Conservation (phyloP, 2,329 filamentous ascomycete species). For the Colletotrichum sp. region DNA sequence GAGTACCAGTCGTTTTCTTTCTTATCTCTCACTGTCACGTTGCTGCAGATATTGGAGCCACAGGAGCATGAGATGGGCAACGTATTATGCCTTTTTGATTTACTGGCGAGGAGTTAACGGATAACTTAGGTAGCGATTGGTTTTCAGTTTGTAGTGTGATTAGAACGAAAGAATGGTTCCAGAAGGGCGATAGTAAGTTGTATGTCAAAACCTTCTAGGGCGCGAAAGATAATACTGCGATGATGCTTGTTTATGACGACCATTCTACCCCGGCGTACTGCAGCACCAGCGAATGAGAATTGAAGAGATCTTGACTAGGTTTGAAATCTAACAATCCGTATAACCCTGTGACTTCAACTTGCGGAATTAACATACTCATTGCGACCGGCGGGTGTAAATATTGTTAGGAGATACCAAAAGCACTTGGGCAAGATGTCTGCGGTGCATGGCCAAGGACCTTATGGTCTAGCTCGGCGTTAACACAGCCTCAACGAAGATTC, state of each 20-base stretch:
- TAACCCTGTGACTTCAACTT: background rate
- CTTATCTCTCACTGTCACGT: background rate
- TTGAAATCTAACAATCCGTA: background rate
- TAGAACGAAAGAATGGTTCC: background rate
- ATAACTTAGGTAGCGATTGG: background rate
- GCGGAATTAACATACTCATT: background rate
- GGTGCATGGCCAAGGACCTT: background rate
- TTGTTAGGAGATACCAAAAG: background rate
- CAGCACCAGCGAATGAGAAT: background rate
- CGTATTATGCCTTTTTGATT: background rate
- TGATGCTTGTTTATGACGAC: background rate
- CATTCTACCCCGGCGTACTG: background rate
- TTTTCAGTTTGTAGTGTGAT: background rate
- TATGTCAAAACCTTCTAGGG: background rate
- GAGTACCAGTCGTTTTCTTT: background rate
- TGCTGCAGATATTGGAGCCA: background rate
- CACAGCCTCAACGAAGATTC: background rate
- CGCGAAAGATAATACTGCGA: background rate
- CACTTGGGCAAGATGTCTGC: background rate
- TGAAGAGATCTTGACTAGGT: background rate
- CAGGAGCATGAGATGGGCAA: background rate
- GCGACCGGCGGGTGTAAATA: background rate
- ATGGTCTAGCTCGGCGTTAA: background rate
- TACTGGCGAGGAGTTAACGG: background rate
- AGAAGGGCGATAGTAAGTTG: background rate